Percentiles rank a stretch among this genome's conserved stretches.
Conservation (phyloP, 805 yeast species). For the Ogataea siamensis region DNA sequence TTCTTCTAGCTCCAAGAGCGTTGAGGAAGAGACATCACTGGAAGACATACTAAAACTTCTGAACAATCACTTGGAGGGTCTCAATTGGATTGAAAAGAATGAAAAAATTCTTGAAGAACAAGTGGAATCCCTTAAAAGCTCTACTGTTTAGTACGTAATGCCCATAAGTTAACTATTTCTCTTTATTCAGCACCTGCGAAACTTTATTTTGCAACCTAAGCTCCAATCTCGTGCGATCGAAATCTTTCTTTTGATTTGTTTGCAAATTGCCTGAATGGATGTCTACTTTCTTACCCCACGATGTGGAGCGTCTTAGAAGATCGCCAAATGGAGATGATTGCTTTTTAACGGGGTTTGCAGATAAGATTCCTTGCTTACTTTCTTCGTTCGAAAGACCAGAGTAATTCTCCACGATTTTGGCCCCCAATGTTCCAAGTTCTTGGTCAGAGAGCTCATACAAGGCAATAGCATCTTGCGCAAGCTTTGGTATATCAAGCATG, state of each 20-base stretch:
- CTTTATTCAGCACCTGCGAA: constrained; percentile 31
- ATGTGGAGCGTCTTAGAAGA: constrained; percentile 15
- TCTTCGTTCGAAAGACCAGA: constrained; percentile 24
- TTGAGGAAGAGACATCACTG: constrained; percentile 38
- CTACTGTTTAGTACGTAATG: constrained; percentile 2
- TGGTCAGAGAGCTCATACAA: constrained; percentile 18
- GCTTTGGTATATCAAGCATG: constrained; percentile 13
- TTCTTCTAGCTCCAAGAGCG: constrained; percentile 25
- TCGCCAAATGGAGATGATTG: constrained; percentile 14
- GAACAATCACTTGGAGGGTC: constrained; percentile 84
- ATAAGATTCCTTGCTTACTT: constrained; percentile 17
- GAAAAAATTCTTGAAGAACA: constrained; percentile 68
- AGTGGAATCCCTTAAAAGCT: constrained; percentile 41
- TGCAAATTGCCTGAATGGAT: too few species aligned
- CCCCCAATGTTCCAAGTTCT: constrained; percentile 12
- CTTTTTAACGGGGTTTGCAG: constrained; percentile 18
- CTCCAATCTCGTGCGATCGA: constrained; percentile 49
- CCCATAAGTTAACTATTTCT: constrained; percentile 15
- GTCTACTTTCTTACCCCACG: constrained; percentile 7
- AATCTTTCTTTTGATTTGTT: constrained; percentile 25
- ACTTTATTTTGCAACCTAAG: constrained; percentile 47
- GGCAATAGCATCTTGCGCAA: constrained; percentile 22
- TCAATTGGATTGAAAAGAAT: constrained; percentile 80
- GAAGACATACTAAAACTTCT: constrained; percentile 76
- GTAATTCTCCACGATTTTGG: constrained; percentile 20